Evolutionary conservation across 1,284 basidiomycete species (phyloP).

Genomic region (Puccinia brachypodii): DNA sequence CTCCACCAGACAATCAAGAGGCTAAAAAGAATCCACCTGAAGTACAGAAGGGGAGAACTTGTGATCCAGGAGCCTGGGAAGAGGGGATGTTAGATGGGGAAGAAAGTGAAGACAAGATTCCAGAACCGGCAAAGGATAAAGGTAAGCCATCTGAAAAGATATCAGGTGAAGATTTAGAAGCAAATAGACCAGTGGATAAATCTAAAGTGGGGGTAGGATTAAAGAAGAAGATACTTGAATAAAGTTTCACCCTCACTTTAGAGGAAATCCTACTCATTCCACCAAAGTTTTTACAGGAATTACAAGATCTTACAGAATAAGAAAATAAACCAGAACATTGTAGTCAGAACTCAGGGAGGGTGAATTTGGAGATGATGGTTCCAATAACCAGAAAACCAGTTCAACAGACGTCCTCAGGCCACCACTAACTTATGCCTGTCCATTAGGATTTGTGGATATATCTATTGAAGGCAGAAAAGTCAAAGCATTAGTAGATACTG

Average conservation of each 20-base stretch:
- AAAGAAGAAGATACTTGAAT: background rate
- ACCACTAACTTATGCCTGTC: background rate
- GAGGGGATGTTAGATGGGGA: background rate
- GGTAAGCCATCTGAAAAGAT: too few relatives aligned
- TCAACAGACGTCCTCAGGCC: background rate
- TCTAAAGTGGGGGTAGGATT: too few relatives aligned
- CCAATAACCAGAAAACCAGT: background rate
- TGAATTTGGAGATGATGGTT: background rate
- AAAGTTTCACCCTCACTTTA: background rate
- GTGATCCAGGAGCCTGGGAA: background rate
- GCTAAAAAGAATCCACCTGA: background rate
- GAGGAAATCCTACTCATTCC: background rate
- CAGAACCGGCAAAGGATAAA: too few relatives aligned
- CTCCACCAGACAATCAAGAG: background rate
- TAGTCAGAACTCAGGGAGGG: background rate
- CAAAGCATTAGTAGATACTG: background rate
- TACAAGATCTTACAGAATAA: background rate
- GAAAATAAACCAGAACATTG: background rate
- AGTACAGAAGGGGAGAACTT: background rate
- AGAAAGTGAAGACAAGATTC: too few relatives aligned
- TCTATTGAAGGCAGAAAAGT: background rate
- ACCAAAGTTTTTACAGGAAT: background rate
- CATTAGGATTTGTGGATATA: background rate
- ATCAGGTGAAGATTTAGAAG: too few relatives aligned
- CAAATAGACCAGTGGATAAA: background rate